phyloP scores from a whole-genome alignment of 805 yeast species.

The Yarrowia hollandica region DNA sequence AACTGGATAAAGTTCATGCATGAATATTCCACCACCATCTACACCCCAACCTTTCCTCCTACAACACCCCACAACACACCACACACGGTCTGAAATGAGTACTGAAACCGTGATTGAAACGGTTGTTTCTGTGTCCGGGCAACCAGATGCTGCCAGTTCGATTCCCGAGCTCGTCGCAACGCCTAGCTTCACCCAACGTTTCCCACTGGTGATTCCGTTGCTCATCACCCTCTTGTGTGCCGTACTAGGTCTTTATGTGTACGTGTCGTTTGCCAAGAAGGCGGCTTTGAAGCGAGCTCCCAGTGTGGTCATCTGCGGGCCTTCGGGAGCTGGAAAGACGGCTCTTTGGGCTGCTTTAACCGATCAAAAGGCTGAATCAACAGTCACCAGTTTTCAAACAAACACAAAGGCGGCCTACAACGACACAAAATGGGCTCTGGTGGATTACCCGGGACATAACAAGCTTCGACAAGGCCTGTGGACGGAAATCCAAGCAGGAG shows the following conservation, averaged over 20 bases:
- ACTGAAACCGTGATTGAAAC: no score
- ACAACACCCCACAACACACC: no score
- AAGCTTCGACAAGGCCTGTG: constrained; percentile 61
- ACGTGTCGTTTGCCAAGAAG: constrained; percentile 17
- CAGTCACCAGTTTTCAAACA: neutral
- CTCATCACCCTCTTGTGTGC: neutral
- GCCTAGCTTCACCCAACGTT: neutral
- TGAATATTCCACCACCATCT: no score
- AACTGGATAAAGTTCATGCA: no score
- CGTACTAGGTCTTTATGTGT: neutral
- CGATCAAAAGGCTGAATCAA: neutral
- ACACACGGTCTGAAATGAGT: no score
- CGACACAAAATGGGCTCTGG: constrained; percentile 47
- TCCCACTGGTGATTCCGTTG: neutral
- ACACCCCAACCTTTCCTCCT: no score
- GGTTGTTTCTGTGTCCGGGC: neutral
- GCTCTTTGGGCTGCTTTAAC: constrained; percentile 7
- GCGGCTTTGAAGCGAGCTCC: constrained; percentile 7
- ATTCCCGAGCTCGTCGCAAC: neutral
- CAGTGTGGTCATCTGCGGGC: constrained; percentile 7
- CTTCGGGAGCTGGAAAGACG: constrained; percentile 17
- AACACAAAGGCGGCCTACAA: neutral
- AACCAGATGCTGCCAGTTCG: neutral
- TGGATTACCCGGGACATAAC: constrained; percentile 88
- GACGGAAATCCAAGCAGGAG: constrained; percentile 49